These are phyloP conservation scores for Coemansia sp. DNA, from an alignment of 192 early-diverging fungal species.

Conservation along the genomic window DNA sequence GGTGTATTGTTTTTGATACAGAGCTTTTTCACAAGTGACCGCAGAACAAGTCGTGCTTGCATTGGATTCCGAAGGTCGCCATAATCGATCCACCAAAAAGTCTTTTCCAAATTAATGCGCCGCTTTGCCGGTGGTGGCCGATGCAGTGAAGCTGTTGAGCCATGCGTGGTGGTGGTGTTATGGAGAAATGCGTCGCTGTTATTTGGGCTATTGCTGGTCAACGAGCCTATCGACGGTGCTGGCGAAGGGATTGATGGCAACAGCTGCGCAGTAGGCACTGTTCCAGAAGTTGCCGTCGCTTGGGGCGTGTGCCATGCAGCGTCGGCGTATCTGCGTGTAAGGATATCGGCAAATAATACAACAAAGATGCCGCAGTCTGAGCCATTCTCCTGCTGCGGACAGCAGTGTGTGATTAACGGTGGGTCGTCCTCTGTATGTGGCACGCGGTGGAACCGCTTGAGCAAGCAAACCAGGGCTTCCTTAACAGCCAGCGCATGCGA, in stretches of 20 bases:
- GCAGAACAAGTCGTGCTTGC: slow-evolving; percentile 27
- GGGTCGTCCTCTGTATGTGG: neutral
- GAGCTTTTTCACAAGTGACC: slow-evolving; percentile 4
- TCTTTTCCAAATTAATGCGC: neutral
- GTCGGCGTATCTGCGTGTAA: slow-evolving; percentile 41
- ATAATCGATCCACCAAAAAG: slow-evolving; percentile 54
- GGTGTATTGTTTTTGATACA: neutral
- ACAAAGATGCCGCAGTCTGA: slow-evolving; percentile 51
- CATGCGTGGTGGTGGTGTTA: neutral
- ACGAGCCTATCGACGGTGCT: neutral
- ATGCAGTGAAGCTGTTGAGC: neutral
- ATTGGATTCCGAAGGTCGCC: slow-evolving; percentile 44
- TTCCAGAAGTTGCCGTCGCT: neutral
- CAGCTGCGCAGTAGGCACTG: neutral
- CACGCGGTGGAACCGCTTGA: neutral
- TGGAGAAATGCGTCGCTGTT: neutral
- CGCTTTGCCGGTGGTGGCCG: neutral
- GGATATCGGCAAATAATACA: slow-evolving; percentile 41
- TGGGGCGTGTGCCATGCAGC: neutral
- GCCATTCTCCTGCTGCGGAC: slow-evolving; percentile 51
- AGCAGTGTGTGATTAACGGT: slow-evolving; percentile 42
- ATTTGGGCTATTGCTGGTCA: neutral
- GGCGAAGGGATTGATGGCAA: neutral
- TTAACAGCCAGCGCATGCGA: slow-evolving; percentile 20
- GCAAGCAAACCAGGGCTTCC: slow-evolving; percentile 1